Conservation (phyloP, 1,139 yeast genomes). For the Candida dubliniensis region DNA sequence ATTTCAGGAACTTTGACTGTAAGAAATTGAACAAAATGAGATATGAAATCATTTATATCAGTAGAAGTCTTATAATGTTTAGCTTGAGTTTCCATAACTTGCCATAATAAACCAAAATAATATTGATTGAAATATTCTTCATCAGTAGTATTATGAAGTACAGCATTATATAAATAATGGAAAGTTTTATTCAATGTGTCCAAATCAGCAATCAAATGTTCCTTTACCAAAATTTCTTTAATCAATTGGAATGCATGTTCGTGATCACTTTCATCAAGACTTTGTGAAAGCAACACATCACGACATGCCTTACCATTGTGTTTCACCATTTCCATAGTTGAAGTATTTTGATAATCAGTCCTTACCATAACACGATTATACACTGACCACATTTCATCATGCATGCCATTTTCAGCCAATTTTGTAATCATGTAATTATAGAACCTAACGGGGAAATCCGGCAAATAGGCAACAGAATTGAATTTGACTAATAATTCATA, state of each 20-base stretch:
- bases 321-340: constrained; percentile 13
- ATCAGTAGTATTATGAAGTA: constrained; percentile 19
- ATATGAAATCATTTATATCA: constrained; percentile 31
- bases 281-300: constrained; percentile 31
- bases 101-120: constrained; percentile 36
- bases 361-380: constrained; percentile 39
- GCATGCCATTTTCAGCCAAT: constrained; percentile 19
- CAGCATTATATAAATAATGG: constrained; percentile 35
- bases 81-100: constrained; percentile 37
- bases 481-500: constrained; percentile 31
- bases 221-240: constrained; percentile 37
- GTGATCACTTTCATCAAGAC: constrained; percentile 39
- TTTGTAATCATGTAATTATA: constrained; percentile 34
- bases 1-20: constrained; percentile 12
- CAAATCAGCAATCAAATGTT: constrained; percentile 34
- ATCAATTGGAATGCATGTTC: constrained; percentile 38
- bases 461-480: constrained; percentile 34
- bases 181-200: constrained; percentile 31
- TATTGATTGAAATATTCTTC: constrained; percentile 25
- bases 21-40: constrained; percentile 30
- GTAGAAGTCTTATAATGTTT: constrained; percentile 23
- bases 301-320: constrained; percentile 24
- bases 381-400: constrained; percentile 31
- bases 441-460: constrained; percentile 35
- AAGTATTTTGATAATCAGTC: constrained; percentile 31